phyloP scores from a whole-genome alignment of 345 rosid genomes.

The Arabidopsis arenosa region DNA sequence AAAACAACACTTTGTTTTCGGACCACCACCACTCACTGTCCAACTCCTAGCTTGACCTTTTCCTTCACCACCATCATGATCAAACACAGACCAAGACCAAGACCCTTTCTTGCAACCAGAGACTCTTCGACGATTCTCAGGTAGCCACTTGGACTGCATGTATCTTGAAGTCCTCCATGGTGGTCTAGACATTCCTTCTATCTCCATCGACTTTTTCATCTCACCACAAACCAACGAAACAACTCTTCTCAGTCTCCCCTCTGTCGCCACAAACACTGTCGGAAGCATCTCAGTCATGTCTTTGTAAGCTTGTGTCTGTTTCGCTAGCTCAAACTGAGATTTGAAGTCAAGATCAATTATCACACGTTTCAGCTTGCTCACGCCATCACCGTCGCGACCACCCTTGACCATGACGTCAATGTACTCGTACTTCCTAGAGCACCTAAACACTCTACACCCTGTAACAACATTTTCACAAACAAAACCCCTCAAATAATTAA shows the following conservation, averaged over 20 bases:
- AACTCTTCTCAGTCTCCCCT: conserved; percentile 51
- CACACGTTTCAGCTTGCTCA: conserved; percentile 41
- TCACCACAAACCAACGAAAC: conserved; percentile 55
- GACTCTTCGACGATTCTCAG: conserved; percentile 50
- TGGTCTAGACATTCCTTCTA: conserved; percentile 52
- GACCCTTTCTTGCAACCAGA: conserved; percentile 33
- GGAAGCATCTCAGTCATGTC: conserved; percentile 49
- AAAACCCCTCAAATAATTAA: not conserved
- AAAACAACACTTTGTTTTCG: conserved; percentile 42
- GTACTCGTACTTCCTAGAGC: conserved; percentile 49
- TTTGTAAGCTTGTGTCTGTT: conserved; percentile 50
- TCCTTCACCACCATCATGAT: conserved; percentile 5
- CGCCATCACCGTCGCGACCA: conserved; percentile 24
- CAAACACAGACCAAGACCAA: conserved; percentile 28
- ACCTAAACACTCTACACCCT: conserved; percentile 49
- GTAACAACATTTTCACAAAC: not conserved
- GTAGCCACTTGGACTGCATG: conserved; percentile 65
- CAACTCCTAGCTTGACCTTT: not conserved
- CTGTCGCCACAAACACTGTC: conserved; percentile 49
- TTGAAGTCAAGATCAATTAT: conserved; percentile 61
- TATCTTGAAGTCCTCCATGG: conserved; percentile 63
- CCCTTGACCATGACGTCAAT: conserved; percentile 48
- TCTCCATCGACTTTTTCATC: conserved; percentile 50
- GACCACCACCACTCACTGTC: conserved; percentile 7
- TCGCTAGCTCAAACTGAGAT: conserved; percentile 63